Conservation (phyloP, 805 yeast genomes). For the Candida multigemmis region DNA sequence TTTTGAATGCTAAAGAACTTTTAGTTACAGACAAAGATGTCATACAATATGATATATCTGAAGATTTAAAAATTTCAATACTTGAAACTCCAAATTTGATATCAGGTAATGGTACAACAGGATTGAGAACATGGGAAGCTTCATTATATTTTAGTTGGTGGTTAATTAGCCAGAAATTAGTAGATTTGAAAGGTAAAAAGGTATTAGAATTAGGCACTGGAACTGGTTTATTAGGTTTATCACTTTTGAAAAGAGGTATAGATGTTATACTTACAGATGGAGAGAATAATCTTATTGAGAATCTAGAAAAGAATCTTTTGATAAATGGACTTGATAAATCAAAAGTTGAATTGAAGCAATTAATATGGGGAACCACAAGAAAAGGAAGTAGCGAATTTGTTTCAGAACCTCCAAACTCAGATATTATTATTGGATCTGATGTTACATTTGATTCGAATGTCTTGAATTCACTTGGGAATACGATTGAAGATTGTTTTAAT, state of each 20-base stretch:
- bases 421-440: conserved; percentile 72
- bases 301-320: conserved; percentile 12
- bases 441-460: conserved; percentile 71
- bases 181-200: conserved; percentile 2
- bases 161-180: neutral
- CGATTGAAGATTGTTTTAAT: conserved; percentile 31
- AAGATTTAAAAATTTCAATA: conserved; percentile 19
- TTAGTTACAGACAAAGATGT: conserved; percentile 30
- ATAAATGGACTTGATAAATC: conserved; percentile 1
- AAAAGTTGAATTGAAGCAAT: conserved; percentile 13
- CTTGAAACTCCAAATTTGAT: conserved; percentile 57
- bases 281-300: conserved; percentile 44
- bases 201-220: conserved; percentile 83
- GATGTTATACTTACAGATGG: conserved; percentile 58
- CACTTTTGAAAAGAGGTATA: conserved; percentile 21
- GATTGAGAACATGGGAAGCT: conserved; percentile 92
- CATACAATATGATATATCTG: conserved; percentile 22
- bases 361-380: conserved; percentile 53
- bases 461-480: conserved; percentile 44
- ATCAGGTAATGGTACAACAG: conserved; percentile 78
- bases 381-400: too few species aligned
- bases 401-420: conserved; percentile 25
- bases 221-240: conserved; percentile 69
- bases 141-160: conserved; percentile 56
- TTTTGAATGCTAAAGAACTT: conserved; percentile 22